These are phyloP conservation scores for Bruguiera gymnorhiza DNA, from an alignment of 345 rosid species.

Conservation along the genomic window DNA sequence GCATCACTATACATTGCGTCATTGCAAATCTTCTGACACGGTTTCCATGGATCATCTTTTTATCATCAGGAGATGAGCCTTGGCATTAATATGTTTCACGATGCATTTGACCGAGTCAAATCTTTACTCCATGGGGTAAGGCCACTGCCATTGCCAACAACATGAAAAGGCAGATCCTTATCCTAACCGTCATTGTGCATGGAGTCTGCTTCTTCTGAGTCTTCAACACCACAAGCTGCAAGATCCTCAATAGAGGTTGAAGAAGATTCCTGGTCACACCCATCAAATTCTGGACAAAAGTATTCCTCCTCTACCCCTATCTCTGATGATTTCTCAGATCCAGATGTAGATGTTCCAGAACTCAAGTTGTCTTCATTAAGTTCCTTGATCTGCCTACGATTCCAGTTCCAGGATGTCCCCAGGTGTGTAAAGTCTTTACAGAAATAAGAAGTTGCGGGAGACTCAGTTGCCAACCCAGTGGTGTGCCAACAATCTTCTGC, in stretches of 20 bases:
- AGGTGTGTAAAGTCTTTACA: neutral
- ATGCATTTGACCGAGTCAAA: neutral
- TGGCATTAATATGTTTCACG: neutral
- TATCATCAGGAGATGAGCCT: no score
- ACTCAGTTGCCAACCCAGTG: conserved; percentile 5
- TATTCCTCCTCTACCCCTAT: conserved; percentile 17
- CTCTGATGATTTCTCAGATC: conserved; percentile 21
- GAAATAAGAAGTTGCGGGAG: conserved; percentile 6
- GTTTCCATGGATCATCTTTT: no score
- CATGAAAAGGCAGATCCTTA: no score
- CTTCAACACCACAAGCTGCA: conserved; percentile 23
- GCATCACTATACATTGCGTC: no score
- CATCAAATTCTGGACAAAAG: conserved; percentile 9
- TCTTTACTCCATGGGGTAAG: neutral
- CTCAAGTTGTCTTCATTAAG: conserved; percentile 20
- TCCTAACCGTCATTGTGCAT: neutral
- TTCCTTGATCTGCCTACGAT: conserved; percentile 23
- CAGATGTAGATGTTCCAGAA: conserved; percentile 22
- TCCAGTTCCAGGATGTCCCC: conserved; percentile 14
- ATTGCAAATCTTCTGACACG: no score
- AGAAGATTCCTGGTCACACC: conserved; percentile 10
- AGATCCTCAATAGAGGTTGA: conserved; percentile 9
- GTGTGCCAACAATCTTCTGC: conserved; percentile 15
- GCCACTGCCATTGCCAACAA: conserved; percentile 5
- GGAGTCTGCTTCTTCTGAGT: conserved; percentile 22